Base-by-base conservation (phyloP, 164 flowering plant species). In the Tetrastigma voinierianum region DNA sequence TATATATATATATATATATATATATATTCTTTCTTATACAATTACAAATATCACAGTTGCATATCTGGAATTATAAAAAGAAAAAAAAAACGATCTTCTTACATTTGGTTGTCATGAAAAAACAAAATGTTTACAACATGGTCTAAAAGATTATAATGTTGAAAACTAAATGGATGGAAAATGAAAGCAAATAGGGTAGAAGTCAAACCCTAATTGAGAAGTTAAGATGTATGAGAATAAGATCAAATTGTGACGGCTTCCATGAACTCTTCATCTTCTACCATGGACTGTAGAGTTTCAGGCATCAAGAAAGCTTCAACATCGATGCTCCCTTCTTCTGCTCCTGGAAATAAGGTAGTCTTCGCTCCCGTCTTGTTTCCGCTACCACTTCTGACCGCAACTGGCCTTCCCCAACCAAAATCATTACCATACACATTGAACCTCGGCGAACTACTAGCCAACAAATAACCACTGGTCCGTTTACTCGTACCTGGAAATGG, bases 361-460 rank as follows among this genome's bases (percentile, higher is more conserved):
- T 51, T 51, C 20, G 65, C 71, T 15, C 54, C 52, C 1, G 2
- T 19, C 65, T 45, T 52, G 53, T 68, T 68, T 1, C 16, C 72
- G 16, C 19, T 12, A 5, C 66, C 72, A 16, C 60, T 45, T 62
- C 66, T 43, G 4, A 53, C 60, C 1, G 66, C 66, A n/a, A 68
- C 20, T 10, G 72, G 72, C 46, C 47, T 68, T 21, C 72, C 72
- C 66, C 66, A 67, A 10, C 70, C 70, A 48, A 67, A 67, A 40
- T 67, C 64, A 16, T 58, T 49, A 1, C 63, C 64, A 20, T 58
- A 59, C 7, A 65, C 55, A 18, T 57, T 40, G 46, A 67, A 67
- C 55, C 32, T 45, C 2, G 72, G 67, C 3, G 72, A 69, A 43
- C 72, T 48, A 25, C 48, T 48, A 1, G 49, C 43, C 7, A 7